These are phyloP conservation scores for Arthrinium puccinioides DNA, from an alignment of 2,329 filamentous ascomycete genomes.

Conservation along the genomic window DNA sequence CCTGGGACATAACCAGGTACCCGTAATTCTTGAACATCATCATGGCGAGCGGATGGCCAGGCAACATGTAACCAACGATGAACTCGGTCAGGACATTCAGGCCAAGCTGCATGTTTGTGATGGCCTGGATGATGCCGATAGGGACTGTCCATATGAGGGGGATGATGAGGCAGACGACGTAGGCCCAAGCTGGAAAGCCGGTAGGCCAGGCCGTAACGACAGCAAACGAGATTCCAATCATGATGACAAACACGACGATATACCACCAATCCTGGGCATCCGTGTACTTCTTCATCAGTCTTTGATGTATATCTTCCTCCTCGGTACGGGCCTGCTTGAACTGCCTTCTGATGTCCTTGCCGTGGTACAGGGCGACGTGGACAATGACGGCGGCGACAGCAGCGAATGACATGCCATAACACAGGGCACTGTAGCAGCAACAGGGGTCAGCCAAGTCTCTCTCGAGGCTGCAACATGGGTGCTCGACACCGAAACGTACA, in stretches of 20 bases:
- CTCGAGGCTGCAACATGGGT: not conserved
- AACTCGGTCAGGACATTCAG: slow-evolving; percentile 37
- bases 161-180: slow-evolving; percentile 48
- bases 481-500: not conserved
- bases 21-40: slow-evolving; percentile 26
- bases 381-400: slow-evolving; percentile 37
- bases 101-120: slow-evolving; percentile 56
- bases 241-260: slow-evolving; percentile 19
- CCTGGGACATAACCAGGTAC: slow-evolving; percentile 26
- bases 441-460: slow-evolving; percentile 1
- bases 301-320: slow-evolving; percentile 41
- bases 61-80: slow-evolving; percentile 24
- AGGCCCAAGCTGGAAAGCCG: slow-evolving; percentile 51
- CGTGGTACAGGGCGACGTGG: slow-evolving; percentile 29
- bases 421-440: slow-evolving; percentile 15
- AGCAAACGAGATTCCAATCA: slow-evolving; percentile 38
- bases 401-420: slow-evolving; percentile 46
- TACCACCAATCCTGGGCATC: slow-evolving; percentile 52
- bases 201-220: slow-evolving; percentile 45
- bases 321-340: slow-evolving; percentile 38
- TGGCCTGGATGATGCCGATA: slow-evolving; percentile 53
- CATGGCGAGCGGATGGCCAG: slow-evolving; percentile 22
- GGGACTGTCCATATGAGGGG: slow-evolving; percentile 53
- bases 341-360: slow-evolving; percentile 34
- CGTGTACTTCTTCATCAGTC: slow-evolving; percentile 46